Evolutionary conservation across 2,329 filamentous ascomycete genomes (phyloP), one percentile per base, ranked within the genome.

Genomic region (Ophiostoma montium): DNA sequence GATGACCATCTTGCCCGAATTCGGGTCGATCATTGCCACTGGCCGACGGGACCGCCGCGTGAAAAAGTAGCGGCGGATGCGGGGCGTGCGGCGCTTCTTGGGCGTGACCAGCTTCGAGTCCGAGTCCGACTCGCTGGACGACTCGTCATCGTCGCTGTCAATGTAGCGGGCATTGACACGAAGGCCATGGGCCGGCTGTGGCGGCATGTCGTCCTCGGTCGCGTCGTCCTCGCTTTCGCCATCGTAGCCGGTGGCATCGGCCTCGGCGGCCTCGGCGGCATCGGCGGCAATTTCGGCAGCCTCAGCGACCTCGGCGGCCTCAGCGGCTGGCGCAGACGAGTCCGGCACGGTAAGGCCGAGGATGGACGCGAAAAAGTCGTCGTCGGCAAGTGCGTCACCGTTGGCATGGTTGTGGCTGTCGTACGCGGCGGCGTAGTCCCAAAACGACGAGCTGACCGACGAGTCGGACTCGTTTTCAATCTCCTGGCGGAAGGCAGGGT

Each of bases 401-500:
- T 31, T 18, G 30, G 10, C 13, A 18, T 33, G 7, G 21, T 30
- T 11, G 27, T n/a, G 13, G 19, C n/a, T n/a, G 13, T 35, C 32
- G n/a, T 72, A 68, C 41, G 64, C 67, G 51, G 72, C 70, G 50
- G 70, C 66, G 54, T 74, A 76, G 58, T 83, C 80, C 79, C 79
- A 84, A 57, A 76, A 82, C 1, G 76, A 78, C 36, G 69, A 69
- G 19, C 72, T 76, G 51, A 71, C 71, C 5, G 71, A 78, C 0
- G 71, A 74, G 52, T 78, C 74, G 46, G 76, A 68, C 46, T 71
- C 70, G 54, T 86, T 79, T 60, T 88, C 83, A 55, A 89, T 82
- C 65, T 86, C 80, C 38, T 77, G 75, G 54, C 83, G 82, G 59
- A 90, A 79, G 47, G 74, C 72, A 6, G 83, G 81, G 57, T 87